A percentile compares a stretch with the other conserved stretches of the same genome.
Conservation (phyloP, 1,284 basidiomycete genomes). For the Marasmius fiardii region DNA sequence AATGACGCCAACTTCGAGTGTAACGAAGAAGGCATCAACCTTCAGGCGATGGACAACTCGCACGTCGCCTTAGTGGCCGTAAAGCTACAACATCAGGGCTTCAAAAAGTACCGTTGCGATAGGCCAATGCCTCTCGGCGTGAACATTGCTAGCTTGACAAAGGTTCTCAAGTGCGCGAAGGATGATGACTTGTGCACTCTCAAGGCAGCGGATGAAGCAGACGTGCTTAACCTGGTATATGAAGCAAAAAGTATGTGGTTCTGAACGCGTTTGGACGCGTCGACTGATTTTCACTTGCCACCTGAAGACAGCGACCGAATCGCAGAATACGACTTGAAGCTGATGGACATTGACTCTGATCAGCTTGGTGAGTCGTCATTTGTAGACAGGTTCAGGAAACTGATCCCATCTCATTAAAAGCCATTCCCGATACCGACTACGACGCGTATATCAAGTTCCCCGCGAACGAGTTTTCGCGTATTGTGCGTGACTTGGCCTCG, state of each 20-base stretch:
- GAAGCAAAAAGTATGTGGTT: slow-evolving; percentile 75
- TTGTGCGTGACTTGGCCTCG: slow-evolving; percentile 90
- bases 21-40: slow-evolving; percentile 90
- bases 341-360: slow-evolving; percentile 99
- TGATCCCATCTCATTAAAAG: not conserved
- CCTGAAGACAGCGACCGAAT: slow-evolving; percentile 85
- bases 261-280: slow-evolving; percentile 6
- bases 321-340: slow-evolving; percentile 98
- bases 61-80: slow-evolving; percentile 96
- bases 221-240: slow-evolving; percentile 87
- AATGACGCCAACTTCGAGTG: slow-evolving; percentile 99
- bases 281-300: slow-evolving; percentile 12
- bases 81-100: slow-evolving; percentile 72
- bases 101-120: slow-evolving; percentile 93
- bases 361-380: slow-evolving; percentile 70
- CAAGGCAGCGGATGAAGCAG: slow-evolving; percentile 90
- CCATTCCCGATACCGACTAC: slow-evolving; percentile 94
- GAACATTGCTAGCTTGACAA: slow-evolving; percentile 87
- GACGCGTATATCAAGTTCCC: slow-evolving; percentile 92
- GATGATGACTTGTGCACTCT: slow-evolving; percentile 94
- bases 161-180: slow-evolving; percentile 96
- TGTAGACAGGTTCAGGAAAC: too few relatives aligned
- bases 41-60: slow-evolving; percentile 99
- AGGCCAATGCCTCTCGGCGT: slow-evolving; percentile 93
- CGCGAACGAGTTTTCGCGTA: slow-evolving; percentile 85